These are phyloP conservation scores for Thalia dealbata DNA, from an alignment of 176 grass and related monocot species.

Conservation along the genomic window DNA sequence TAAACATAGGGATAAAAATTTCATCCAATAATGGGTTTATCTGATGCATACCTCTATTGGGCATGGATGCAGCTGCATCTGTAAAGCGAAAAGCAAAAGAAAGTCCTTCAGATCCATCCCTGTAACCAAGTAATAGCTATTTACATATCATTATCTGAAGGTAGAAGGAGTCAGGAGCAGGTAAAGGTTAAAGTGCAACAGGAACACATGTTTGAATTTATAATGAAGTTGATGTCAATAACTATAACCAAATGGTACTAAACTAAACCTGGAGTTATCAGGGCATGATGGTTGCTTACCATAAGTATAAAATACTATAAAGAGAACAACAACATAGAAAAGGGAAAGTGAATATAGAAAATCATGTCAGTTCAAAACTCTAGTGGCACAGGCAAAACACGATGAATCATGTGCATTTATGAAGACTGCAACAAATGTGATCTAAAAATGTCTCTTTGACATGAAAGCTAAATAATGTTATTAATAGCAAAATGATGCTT, in stretches of 20 bases:
- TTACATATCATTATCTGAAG: not conserved
- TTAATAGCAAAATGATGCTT: too few species aligned
- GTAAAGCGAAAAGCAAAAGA: slow-evolving; percentile 97
- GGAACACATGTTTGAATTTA: not conserved
- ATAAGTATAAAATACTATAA: not conserved
- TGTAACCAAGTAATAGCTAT: slow-evolving; percentile 19
- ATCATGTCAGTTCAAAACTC: not conserved
- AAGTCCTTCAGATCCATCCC: slow-evolving; percentile 98
- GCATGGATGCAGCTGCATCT: slow-evolving; percentile 43
- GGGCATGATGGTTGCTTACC: not conserved
- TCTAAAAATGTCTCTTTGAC: too few species aligned
- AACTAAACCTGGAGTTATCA: not conserved
- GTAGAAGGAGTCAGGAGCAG: not conserved
- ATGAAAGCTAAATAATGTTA: too few species aligned
- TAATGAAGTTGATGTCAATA: not conserved
- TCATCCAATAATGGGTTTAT: not conserved
- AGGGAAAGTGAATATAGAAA: not conserved
- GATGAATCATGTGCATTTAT: not conserved
- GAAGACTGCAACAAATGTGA: not conserved
- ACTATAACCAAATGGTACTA: not conserved
- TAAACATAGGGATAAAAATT: not conserved
- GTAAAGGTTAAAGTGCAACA: not conserved
- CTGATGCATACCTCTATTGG: slow-evolving; percentile 13
- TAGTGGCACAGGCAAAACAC: not conserved
- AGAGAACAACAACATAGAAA: not conserved